These are phyloP conservation scores for Aspergillus baeticus DNA, from an alignment of 495 filamentous ascomycete genomes.

Conservation along the genomic window DNA sequence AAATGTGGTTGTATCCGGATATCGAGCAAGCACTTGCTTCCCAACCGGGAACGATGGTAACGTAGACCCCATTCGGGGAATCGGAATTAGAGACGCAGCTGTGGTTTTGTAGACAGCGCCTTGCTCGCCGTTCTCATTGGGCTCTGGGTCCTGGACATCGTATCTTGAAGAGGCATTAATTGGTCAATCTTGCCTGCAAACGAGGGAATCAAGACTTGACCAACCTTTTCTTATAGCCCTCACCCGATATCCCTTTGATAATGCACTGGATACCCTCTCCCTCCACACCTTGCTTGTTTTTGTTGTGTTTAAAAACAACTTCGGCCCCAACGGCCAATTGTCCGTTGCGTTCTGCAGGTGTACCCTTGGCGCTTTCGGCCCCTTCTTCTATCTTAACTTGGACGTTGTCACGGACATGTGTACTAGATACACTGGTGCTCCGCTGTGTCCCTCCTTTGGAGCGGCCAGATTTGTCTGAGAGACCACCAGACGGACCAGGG, in stretches of 20 bases:
- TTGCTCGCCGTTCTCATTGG: constrained; percentile 72
- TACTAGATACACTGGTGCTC: constrained; percentile 56
- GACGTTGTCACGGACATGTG: constrained; percentile 39
- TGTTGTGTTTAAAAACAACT: constrained; percentile 80
- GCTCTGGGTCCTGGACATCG: constrained; percentile 91
- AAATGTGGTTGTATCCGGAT: constrained; percentile 93
- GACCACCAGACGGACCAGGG: constrained; percentile 58
- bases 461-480: constrained; percentile 44
- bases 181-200: constrained; percentile 18
- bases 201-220: constrained; percentile 6
- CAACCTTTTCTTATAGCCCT: constrained; percentile 78
- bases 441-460: constrained; percentile 48
- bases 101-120: constrained; percentile 74
- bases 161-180: constrained; percentile 53
- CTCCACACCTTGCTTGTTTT: constrained; percentile 64
- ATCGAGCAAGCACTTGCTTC: constrained; percentile 77
- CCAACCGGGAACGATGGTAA: constrained; percentile 73
- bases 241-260: constrained; percentile 78
- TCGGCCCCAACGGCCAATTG: constrained; percentile 69
- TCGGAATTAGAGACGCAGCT: constrained; percentile 79
- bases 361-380: constrained; percentile 48
- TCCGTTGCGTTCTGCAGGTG: constrained; percentile 48
- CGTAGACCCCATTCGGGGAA: constrained; percentile 58
- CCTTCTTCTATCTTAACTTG: constrained; percentile 58
- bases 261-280: constrained; percentile 82